Evolutionary conservation across 257 asterid species (phyloP).

Genomic region (Cordia subcordata): DNA sequence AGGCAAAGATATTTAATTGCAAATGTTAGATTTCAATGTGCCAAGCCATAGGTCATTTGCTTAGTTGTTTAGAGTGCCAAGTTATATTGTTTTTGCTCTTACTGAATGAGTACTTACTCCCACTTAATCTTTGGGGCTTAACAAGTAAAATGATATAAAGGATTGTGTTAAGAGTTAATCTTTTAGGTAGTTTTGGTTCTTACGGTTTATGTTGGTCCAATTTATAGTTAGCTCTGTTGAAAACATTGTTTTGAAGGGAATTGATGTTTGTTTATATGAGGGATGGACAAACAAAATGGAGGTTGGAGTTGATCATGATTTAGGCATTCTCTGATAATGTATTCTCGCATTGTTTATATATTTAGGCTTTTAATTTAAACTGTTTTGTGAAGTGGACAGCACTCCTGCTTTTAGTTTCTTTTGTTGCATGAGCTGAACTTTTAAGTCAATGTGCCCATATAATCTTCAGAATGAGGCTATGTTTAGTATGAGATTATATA

Average conservation of each 20-base stretch:
- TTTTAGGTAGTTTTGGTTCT: too few species aligned
- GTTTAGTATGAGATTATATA: not conserved
- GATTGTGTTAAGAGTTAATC: too few species aligned
- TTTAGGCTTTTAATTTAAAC: not conserved
- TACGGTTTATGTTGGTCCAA: too few species aligned
- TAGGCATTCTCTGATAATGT: not conserved
- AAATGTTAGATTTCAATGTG: not conserved
- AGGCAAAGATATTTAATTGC: not conserved
- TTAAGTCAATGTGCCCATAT: not conserved
- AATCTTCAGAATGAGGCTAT: not conserved
- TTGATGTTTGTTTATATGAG: too few species aligned
- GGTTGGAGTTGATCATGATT: not conserved
- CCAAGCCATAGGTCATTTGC: not conserved
- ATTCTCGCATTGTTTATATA: too few species aligned
- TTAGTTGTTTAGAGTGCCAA: not conserved
- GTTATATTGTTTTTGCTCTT: not conserved
- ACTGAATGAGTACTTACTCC: too few species aligned
- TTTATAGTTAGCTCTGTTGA: not conserved
- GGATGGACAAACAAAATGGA: not conserved
- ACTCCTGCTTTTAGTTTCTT: not conserved
- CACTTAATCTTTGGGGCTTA: too few species aligned
- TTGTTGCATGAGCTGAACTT: too few species aligned
- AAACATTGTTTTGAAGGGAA: not conserved
- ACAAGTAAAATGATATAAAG: too few species aligned
- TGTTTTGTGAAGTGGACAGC: not conserved